Conservation (phyloP, 331 rosid species). For the Pyrus hybrid region DNA sequence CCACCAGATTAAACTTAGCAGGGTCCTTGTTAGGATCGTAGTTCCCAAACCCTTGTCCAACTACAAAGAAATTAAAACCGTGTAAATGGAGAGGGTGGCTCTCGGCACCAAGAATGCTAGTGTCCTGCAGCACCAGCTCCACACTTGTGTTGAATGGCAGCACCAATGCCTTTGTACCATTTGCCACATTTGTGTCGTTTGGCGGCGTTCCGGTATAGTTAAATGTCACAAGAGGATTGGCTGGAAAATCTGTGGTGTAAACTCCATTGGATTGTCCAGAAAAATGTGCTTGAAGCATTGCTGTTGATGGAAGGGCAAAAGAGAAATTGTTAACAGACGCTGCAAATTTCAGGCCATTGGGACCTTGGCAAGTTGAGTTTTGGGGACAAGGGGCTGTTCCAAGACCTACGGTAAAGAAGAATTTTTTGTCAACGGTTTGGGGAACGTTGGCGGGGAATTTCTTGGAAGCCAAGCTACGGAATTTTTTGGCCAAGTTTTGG, state of each 20-base stretch:
- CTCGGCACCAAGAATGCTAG: slow-evolving; percentile 58
- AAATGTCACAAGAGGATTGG: slow-evolving; percentile 38
- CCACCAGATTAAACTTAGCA: slow-evolving; percentile 51
- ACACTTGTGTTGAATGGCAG: slow-evolving; percentile 63
- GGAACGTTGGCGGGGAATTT: slow-evolving; percentile 65
- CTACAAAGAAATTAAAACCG: slow-evolving; percentile 63
- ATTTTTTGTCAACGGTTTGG: slow-evolving; percentile 35
- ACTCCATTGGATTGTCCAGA: slow-evolving; percentile 34
- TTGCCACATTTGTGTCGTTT: slow-evolving; percentile 50
- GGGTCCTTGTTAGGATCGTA: slow-evolving; percentile 57
- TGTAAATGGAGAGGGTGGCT: slow-evolving; percentile 91
- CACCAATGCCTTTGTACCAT: slow-evolving; percentile 53
- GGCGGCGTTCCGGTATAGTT: slow-evolving; percentile 80
- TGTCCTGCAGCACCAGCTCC: slow-evolving; percentile 69
- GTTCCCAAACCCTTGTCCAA: slow-evolving; percentile 81
- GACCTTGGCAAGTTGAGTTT: slow-evolving; percentile 81
- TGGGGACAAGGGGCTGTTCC: slow-evolving; percentile 64
- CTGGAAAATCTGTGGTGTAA: slow-evolving; percentile 56
- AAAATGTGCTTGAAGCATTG: slow-evolving; percentile 54
- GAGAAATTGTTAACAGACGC: slow-evolving; percentile 67
- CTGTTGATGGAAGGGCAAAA: slow-evolving; percentile 55
- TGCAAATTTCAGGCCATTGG: slow-evolving; percentile 59
- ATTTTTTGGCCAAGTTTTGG: slow-evolving; percentile 32
- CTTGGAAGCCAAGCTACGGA: slow-evolving; percentile 44
- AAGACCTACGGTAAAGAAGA: slow-evolving; percentile 66